Base-by-base conservation (phyloP, 805 yeast species). In the Kuraishia cidri region DNA sequence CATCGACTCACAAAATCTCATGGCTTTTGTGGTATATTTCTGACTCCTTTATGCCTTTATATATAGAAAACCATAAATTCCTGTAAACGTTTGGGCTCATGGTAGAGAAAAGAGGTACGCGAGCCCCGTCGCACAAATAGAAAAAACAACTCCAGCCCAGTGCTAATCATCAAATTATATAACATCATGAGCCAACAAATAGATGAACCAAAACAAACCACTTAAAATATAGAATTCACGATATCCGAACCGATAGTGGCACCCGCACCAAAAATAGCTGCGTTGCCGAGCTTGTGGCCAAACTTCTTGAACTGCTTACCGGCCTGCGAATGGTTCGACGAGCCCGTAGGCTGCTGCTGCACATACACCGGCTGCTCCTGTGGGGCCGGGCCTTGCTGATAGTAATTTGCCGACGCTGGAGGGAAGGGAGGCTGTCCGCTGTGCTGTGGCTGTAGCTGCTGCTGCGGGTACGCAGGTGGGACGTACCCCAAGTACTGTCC, bases 201-300 rank as follows among this genome's bases (percentile, higher is more conserved):
- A 29, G 12, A 8, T 10, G n/a, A n/a, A 32, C n/a, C n/a, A n/a
- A n/a, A n/a, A n/a, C n/a, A 22, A 23, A n/a, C 18, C 23, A 19
- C 8, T 50, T 62, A 79, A 44, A 82, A 79, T 38, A 82, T 82
- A 29, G 81, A 69, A 55, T 86, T 78, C 34, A 90, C 85, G 30
- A 92, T 41, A 48, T 88, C 90, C 31, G 87, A 69, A 50, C 97
- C 97, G 35, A 90, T 66, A 1, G 96, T 81, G 21, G 97, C 95
- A 66, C 97, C 97, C 5, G 97, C 97, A 59, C 97, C 97, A 44
- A 87, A 90, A 34, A 90, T 78, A 25, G 94, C 94, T n/a, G 97
- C 97, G 45, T 86, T 78, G 39, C 96, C 97, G 37, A 90, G 63
- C 57, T 86, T 81, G 36, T 84, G 68, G 16, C 97, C 97, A 45